Percentiles rank a stretch among this genome's conserved stretches.
Evolutionary conservation across 2,329 filamentous ascomycete species (phyloP).

Genomic region (Cordyceps militaris): DNA sequence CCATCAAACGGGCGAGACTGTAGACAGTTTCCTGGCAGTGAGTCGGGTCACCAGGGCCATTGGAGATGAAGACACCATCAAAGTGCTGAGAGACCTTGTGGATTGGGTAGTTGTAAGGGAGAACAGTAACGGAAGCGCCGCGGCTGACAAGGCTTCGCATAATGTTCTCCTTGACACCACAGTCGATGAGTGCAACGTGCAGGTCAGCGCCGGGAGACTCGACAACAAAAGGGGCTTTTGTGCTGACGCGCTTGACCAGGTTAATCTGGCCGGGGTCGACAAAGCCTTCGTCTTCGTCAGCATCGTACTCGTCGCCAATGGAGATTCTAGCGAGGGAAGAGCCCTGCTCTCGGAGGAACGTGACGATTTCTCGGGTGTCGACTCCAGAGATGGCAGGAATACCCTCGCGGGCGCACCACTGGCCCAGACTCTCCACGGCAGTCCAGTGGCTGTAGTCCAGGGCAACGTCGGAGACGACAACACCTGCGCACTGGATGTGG

Average conservation of each 20-base stretch:
- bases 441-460: slow-evolving; percentile 98
- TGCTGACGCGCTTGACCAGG: slow-evolving; percentile 91
- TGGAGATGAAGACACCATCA: slow-evolving; percentile 98
- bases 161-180: slow-evolving; percentile 99
- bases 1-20: slow-evolving; percentile 85
- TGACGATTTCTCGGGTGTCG: slow-evolving; percentile 94
- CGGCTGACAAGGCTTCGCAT: slow-evolving; percentile 87
- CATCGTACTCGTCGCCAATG: slow-evolving; percentile 95
- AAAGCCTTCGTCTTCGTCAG: slow-evolving; percentile 94
- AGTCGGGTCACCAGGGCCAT: slow-evolving; percentile 94
- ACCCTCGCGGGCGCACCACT: slow-evolving; percentile 95
- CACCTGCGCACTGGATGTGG: slow-evolving; percentile 91
- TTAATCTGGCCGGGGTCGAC: slow-evolving; percentile 95
- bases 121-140: slow-evolving; percentile 85
- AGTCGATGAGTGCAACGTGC: slow-evolving; percentile 93
- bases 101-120: slow-evolving; percentile 95
- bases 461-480: slow-evolving; percentile 92
- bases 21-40: slow-evolving; percentile 93
- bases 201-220: slow-evolving; percentile 74
- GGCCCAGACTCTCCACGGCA: slow-evolving; percentile 82
- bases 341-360: slow-evolving; percentile 89
- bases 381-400: slow-evolving; percentile 95
- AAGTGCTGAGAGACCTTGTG: slow-evolving; percentile 98
- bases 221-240: slow-evolving; percentile 95
- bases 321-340: slow-evolving; percentile 93